A percentile compares a stretch with the other conserved stretches of the same genome.
phyloP scores from a whole-genome alignment of 306 rosid genomes.

The Malus asiatica region DNA sequence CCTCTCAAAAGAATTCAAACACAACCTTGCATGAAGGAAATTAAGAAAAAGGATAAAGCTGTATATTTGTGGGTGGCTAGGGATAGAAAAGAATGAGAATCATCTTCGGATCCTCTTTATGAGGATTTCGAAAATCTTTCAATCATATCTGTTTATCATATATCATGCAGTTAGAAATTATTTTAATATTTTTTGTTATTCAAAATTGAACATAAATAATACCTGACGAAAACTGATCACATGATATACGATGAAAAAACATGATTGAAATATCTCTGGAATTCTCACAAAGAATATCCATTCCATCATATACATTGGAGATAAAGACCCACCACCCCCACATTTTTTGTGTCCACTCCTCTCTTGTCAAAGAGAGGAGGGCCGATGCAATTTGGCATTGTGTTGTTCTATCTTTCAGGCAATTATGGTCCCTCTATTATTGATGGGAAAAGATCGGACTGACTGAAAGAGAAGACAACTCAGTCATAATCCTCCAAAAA shows the following conservation, averaged over 20 bases:
- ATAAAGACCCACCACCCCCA: conserved; percentile 4
- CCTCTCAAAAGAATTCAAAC: conserved; percentile 26
- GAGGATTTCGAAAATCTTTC: rapidly evolving
- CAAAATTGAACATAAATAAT: too few species aligned
- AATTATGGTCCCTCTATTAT: not conserved
- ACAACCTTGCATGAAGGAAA: not conserved
- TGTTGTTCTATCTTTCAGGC: conserved; percentile 10
- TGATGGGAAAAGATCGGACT: not conserved
- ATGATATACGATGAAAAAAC: too few species aligned
- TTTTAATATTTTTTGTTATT: too few species aligned
- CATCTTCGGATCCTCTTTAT: rapidly evolving
- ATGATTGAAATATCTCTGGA: too few species aligned
- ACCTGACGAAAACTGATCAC: rapidly evolving
- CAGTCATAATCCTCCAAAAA: not conserved
- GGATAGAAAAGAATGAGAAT: not conserved
- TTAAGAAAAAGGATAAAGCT: not conserved
- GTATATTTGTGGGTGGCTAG: not conserved
- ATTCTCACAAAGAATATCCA: not conserved
- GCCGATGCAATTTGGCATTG: not conserved
- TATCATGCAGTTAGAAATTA: too few species aligned
- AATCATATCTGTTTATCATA: rapidly evolving
- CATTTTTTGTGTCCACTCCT: conserved; percentile 5
- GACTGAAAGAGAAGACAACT: not conserved
- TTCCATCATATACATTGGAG: not conserved
- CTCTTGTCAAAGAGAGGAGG: not conserved